phyloP scores from a whole-genome alignment of 306 rosid genomes.

The Vachellia pachyceras region DNA sequence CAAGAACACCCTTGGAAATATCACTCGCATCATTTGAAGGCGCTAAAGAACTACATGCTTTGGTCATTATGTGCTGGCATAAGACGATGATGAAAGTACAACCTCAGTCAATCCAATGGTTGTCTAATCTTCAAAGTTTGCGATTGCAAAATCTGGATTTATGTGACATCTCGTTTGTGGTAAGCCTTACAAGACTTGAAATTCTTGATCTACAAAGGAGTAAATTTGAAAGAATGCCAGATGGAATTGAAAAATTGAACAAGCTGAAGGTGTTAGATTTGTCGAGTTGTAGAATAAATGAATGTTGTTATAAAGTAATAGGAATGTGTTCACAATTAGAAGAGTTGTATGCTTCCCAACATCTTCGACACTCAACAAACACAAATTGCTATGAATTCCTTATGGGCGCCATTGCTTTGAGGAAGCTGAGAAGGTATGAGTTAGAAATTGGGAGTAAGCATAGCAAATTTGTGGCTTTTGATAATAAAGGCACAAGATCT shows the following conservation, averaged over 20 bases:
- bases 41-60: not conserved
- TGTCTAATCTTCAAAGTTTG: not conserved
- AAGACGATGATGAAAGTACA: rapidly evolving
- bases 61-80: rapidly evolving
- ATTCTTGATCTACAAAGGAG: not conserved
- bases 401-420: not conserved
- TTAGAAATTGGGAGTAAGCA: not conserved
- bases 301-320: not conserved
- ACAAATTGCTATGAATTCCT: not conserved
- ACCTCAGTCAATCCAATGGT: not conserved
- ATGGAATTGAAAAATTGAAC: too few relatives aligned
- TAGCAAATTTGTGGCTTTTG: rapidly evolving
- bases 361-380: not conserved
- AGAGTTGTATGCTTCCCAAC: not conserved
- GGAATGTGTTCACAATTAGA: not conserved
- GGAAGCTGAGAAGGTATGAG: not conserved
- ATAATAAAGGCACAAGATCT: not conserved
- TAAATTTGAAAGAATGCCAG: not conserved
- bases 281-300: not conserved
- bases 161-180: not conserved
- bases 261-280: not conserved
- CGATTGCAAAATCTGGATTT: not conserved
- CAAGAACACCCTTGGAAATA: rapidly evolving
- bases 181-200: not conserved
- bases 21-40: not conserved